Evolutionary conservation across 306 rosid species (phyloP), one percentile per base, ranked within the genome.

Genomic region (Citrullus mucosospermus): DNA sequence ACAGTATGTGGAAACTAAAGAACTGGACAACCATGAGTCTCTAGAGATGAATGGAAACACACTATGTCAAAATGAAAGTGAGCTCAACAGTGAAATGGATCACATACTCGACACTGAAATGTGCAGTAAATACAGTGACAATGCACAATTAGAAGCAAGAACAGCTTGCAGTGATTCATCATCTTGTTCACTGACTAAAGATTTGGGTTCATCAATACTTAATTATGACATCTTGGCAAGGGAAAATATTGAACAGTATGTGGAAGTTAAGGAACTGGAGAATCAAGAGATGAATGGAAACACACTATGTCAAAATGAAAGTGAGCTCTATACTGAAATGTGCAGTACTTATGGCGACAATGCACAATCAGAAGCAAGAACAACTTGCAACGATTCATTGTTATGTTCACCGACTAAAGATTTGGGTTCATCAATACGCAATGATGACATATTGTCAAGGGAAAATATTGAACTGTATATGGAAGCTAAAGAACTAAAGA

Each of bases 231-330:
- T 79, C 80, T 58, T 71, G 68, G 63, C 79, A 5, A 46, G 78
- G 48, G 67, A 39, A 46, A 81, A 80, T 66, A 58, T 66, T 73
- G 78, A 61, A 56, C 84, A 51, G 34, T 46, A 72, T 76, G 51
- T 69, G 72, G 85, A 83, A 78, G 71, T 50, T 44, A 75, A 74
- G 65, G 72, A 75, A 77, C 68, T 56, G 76, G 76, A 79, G 83
- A 48, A 80, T 66, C 56, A 9, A 18, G 81, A 82, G 66, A 85
- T 81, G 84, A 80, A 81, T 67, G 84, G 82, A 79, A 85, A 51
- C 74, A 34, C 15, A 78, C n/a, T 78, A 22, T 22, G 44, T 59
- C 80, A 34, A 46, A 71, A 81, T 60, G 82, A 69, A 55, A 83
- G 76, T 30, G 76, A 25, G 63, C 59, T 81, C 43, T 43, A 70